phyloP scores from a whole-genome alignment of 768 basidiomycete genomes.

The Phlebiopsis gigantea region DNA sequence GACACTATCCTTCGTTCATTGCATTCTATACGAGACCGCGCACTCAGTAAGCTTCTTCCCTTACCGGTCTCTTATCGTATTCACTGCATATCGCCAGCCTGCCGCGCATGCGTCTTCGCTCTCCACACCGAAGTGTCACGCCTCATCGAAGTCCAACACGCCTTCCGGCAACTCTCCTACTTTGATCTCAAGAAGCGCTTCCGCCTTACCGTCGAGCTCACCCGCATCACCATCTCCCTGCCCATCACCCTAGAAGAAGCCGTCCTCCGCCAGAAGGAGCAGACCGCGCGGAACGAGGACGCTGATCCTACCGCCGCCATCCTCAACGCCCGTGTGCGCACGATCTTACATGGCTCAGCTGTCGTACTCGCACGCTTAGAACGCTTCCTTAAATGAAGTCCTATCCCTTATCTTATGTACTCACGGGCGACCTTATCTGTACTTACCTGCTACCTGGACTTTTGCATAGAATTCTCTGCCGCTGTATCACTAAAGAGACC shows the following conservation, averaged over 20 bases:
- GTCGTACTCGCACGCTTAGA: constrained; percentile 65
- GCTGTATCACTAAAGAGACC: neutral
- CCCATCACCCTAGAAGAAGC: constrained; percentile 73
- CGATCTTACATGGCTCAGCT: constrained; percentile 59
- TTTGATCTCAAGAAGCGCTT: constrained; percentile 73
- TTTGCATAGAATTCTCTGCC: neutral
- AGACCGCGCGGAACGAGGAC: constrained; percentile 16
- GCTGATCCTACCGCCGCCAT: constrained; percentile 23
- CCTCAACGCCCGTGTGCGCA: constrained; percentile 52
- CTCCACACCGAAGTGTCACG: constrained; percentile 69
- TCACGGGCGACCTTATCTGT: neutral
- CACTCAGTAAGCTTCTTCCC: constrained; percentile 51
- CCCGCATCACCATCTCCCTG: constrained; percentile 68
- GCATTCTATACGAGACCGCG: constrained; percentile 64
- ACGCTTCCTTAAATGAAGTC: constrained; percentile 29
- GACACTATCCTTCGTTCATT: constrained; percentile 69
- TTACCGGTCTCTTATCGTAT: constrained; percentile 7
- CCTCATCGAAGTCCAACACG: constrained; percentile 77
- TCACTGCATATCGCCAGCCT: constrained; percentile 50
- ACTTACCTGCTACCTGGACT: neutral
- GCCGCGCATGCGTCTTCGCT: constrained; percentile 70
- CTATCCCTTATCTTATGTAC: neutral
- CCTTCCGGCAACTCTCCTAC: constrained; percentile 70
- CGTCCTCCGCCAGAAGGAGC: constrained; percentile 40
- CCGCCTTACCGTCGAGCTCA: constrained; percentile 70